Evolutionary conservation across 768 basidiomycete species (phyloP), one percentile per base, ranked within the genome.

Genomic region (Suillus plorans): DNA sequence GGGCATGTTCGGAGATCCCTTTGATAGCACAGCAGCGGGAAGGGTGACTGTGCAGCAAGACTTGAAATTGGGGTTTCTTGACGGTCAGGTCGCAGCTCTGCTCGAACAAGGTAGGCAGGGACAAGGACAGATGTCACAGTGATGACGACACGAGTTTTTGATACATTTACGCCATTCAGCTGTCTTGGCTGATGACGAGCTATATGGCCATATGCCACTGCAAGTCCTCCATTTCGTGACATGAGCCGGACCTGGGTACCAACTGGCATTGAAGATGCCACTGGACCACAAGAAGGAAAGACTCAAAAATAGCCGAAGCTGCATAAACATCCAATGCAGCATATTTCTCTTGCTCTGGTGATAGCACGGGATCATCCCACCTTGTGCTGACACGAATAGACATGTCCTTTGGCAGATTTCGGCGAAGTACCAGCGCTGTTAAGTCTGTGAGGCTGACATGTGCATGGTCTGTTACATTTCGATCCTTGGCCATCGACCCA

Each of bases 371-470:
- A 22, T 68, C 45, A 10, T 59, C 64, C 73, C 73, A 77, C 16
- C 64, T 42, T 42, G 68, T 50, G 63, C 75, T 73, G 55, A 69
- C 44, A 1, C 61, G 63, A 49, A 69, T 49, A 8, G 63, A 25
- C 20, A 67, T 25, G 68, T 77, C 65, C 60, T 73, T 70, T 47
- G 25, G 39, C 36, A 79, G 63, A 65, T 65, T 36, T 53, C 63
- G 64, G 0, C 65, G 50, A 4, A 80, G 70, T 34, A 78, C 68
- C 1, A 34, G 25, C 34, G 73, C 77, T 50, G 65, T 71, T 2
- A 79, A 67, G 59, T 80, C 77, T 2, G 72, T 67, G 25, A 79
- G 72, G n/a, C 76, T 61, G 36, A 66, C 62, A 49, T 64, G 64
- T 6, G 72, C 71, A 64, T 63, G 66, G 1, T 61, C 44, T 1